Evolutionary conservation across 2,329 filamentous ascomycete genomes (phyloP).

Genomic region (Penicillium olsonii): DNA sequence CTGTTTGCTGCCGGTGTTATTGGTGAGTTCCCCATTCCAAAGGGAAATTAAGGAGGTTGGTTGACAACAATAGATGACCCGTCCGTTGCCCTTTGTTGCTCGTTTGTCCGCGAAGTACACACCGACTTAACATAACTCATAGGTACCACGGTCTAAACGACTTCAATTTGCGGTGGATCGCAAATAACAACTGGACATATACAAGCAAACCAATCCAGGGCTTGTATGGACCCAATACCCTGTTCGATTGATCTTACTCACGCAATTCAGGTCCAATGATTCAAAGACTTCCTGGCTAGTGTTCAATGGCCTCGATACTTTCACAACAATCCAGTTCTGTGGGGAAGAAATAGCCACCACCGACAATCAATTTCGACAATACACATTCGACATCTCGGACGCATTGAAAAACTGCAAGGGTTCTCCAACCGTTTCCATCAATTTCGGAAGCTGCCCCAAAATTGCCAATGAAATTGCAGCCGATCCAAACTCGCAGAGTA

Average conservation of each 20-base stretch:
- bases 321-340: constrained; percentile 59
- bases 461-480: constrained; percentile 57
- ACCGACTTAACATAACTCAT: background rate
- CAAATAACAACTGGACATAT: constrained; percentile 63
- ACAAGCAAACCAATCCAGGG: constrained; percentile 49
- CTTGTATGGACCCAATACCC: constrained; percentile 35
- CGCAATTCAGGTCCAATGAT: constrained; percentile 27
- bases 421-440: constrained; percentile 48
- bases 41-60: background rate
- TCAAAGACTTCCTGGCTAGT: constrained; percentile 54
- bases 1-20: constrained; percentile 56
- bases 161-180: constrained; percentile 62
- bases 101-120: background rate
- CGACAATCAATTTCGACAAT: constrained; percentile 65
- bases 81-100: constrained; percentile 25
- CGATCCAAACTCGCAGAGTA: constrained; percentile 51
- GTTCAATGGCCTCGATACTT: constrained; percentile 65
- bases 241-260: background rate
- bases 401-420: constrained; percentile 46
- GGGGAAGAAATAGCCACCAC: constrained; percentile 56
- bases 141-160: constrained; percentile 60
- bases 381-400: constrained; percentile 58
- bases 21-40: constrained; percentile 40
- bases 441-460: constrained; percentile 59
- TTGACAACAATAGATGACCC: constrained; percentile 32